Percentiles rank a stretch among this genome's conserved stretches.
Evolutionary conservation across 176 grass and related monocot species (phyloP).

Genomic region (Leersia perrieri): DNA sequence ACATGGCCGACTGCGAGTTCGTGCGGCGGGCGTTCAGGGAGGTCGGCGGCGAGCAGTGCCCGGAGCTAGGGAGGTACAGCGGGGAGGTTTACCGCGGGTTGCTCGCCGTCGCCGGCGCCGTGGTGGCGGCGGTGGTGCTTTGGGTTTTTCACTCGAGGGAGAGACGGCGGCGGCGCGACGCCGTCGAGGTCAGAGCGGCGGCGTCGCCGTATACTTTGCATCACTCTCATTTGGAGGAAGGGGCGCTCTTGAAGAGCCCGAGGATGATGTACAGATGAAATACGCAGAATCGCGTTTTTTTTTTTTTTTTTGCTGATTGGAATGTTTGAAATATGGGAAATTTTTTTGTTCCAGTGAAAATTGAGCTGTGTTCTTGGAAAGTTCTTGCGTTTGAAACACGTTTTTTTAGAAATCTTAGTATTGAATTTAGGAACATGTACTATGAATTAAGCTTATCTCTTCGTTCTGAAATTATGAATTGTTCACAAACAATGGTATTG

Average conservation of each 20-base stretch:
- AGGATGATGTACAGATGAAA: conserved; percentile 14
- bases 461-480: not conserved
- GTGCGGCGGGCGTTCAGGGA: conserved; percentile 45
- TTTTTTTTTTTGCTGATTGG: no score
- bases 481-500: not conserved
- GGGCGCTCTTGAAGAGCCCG: conserved; percentile 23
- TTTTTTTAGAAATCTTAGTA: no score
- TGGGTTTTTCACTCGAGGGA: conserved; percentile 51
- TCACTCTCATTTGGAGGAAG: conserved; percentile 19
- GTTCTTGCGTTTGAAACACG: not conserved
- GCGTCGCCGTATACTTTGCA: conserved; percentile 2
- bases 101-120: conserved; percentile 27
- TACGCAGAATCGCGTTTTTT: no score
- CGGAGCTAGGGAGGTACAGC: conserved; percentile 43
- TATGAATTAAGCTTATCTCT: not conserved
- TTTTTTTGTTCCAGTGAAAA: not conserved
- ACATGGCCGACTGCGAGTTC: conserved; percentile 53
- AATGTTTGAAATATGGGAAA: no score
- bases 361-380: not conserved
- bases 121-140: conserved; percentile 32
- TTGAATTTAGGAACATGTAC: no score
- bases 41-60: conserved; percentile 43
- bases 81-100: conserved; percentile 47
- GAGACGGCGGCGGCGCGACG: conserved; percentile 28
- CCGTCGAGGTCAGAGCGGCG: conserved; percentile 1